Percentiles rank a stretch among this genome's conserved stretches.
These are phyloP conservation scores for Beauveria brongniartii DNA, from an alignment of 2,329 filamentous ascomycete species.

Conservation along the genomic window DNA sequence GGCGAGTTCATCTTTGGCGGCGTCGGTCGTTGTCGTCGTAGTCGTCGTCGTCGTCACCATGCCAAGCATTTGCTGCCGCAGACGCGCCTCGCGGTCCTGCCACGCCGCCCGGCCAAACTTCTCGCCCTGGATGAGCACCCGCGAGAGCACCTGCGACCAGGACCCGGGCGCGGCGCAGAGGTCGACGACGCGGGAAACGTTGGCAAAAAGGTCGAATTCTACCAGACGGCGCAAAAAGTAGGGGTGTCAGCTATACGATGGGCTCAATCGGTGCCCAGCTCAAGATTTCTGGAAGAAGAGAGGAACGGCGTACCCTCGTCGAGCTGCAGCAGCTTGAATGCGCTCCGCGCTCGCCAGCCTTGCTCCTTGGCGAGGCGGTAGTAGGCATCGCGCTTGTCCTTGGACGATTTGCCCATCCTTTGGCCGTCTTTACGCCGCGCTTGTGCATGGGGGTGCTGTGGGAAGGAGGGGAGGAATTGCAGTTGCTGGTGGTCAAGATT, in stretches of 20 bases:
- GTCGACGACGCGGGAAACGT: conserved; percentile 88
- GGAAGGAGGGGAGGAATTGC: background rate
- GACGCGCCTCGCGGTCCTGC: conserved; percentile 70
- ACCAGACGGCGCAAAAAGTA: conserved; percentile 16
- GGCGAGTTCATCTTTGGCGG: conserved; percentile 8
- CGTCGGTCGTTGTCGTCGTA: conserved; percentile 11
- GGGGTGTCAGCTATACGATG: background rate
- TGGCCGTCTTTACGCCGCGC: background rate
- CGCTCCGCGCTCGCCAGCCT: conserved; percentile 92
- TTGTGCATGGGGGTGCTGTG: background rate
- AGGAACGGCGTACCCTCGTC: conserved; percentile 54
- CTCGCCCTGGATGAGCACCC: conserved; percentile 88
- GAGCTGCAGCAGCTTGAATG: conserved; percentile 93
- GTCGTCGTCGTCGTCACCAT: conserved; percentile 26
- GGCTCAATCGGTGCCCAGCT: background rate
- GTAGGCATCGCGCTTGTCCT: conserved; percentile 97
- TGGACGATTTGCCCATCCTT: conserved; percentile 90
- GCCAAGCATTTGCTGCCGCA: conserved; percentile 53
- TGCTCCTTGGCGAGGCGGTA: conserved; percentile 97
- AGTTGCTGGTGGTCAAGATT: background rate
- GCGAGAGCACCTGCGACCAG: conserved; percentile 94
- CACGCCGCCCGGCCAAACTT: conserved; percentile 79
- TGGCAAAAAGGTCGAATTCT: conserved; percentile 90
- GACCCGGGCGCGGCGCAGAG: conserved; percentile 92
- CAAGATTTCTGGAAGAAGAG: background rate